phyloP scores from a whole-genome alignment of 164 flowering plant species.

The Liquidambar formosana region DNA sequence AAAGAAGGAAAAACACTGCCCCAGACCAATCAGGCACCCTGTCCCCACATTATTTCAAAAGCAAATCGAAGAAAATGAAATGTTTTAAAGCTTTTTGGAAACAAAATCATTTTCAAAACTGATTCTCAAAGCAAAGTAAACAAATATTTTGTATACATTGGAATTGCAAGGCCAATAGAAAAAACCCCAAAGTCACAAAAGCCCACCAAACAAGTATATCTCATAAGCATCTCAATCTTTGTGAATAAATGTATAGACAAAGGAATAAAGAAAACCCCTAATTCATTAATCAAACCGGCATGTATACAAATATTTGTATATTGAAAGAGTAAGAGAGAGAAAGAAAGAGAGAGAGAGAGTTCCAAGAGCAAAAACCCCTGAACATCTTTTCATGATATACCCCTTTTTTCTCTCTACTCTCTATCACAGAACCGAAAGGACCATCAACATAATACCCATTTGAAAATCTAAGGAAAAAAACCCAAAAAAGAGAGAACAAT shows the following conservation, averaged over 20 bases:
- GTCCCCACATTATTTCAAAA: background rate
- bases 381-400: background rate
- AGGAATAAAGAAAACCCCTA: background rate
- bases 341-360: no score
- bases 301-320: constrained; percentile 3
- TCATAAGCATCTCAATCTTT: background rate
- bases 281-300: background rate
- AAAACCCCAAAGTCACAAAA: background rate
- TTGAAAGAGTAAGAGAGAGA: background rate
- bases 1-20: background rate
- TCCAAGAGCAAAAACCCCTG: background rate
- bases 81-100: background rate
- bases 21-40: no score
- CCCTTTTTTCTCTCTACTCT: background rate
- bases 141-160: no score
- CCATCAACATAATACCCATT: background rate
- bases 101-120: no score
- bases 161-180: no score
- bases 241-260: background rate
- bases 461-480: background rate
- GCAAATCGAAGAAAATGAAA: background rate
- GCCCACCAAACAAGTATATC: background rate
- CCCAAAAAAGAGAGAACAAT: background rate
- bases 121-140: no score
- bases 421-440: background rate